phyloP scores from a whole-genome alignment of 2,329 filamentous ascomycete species.

The Mollisia scopiformis region DNA sequence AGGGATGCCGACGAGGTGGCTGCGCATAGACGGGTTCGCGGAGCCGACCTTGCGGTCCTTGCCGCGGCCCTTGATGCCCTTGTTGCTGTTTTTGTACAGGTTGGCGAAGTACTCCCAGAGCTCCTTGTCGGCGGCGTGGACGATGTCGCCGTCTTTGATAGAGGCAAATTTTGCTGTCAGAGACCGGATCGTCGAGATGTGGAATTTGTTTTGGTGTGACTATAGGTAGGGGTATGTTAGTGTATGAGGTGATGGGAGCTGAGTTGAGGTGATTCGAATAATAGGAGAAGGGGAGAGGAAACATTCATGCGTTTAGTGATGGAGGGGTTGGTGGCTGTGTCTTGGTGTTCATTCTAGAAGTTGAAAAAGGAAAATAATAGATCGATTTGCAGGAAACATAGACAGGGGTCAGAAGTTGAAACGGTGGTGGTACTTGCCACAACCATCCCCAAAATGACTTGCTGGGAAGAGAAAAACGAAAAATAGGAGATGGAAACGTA shows the following conservation, averaged over 20 bases:
- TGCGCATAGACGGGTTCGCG: conserved; percentile 15
- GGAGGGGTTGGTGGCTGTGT: conserved; percentile 4
- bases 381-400: conserved; percentile 1
- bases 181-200: conserved; percentile 70
- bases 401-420: conserved; percentile 19
- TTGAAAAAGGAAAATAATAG: conserved; percentile 14
- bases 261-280: not conserved
- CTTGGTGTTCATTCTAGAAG: conserved; percentile 6
- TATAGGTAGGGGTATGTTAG: conserved; percentile 42
- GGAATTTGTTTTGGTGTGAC: conserved; percentile 95
- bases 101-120: conserved; percentile 83
- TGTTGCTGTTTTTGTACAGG: conserved; percentile 98
- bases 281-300: not conserved
- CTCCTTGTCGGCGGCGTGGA: conserved; percentile 71
- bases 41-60: conserved; percentile 71
- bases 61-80: conserved; percentile 94
- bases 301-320: not conserved
- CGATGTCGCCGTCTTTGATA: conserved; percentile 60
- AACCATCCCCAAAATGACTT: not conserved
- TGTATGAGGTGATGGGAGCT: conserved; percentile 4
- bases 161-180: conserved; percentile 73
- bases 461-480: not conserved
- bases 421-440: conserved; percentile 14
- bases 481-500: conserved; percentile 36
- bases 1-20: conserved; percentile 3